Base-by-base conservation (phyloP, 805 yeast species). In the Candida multigemmis region DNA sequence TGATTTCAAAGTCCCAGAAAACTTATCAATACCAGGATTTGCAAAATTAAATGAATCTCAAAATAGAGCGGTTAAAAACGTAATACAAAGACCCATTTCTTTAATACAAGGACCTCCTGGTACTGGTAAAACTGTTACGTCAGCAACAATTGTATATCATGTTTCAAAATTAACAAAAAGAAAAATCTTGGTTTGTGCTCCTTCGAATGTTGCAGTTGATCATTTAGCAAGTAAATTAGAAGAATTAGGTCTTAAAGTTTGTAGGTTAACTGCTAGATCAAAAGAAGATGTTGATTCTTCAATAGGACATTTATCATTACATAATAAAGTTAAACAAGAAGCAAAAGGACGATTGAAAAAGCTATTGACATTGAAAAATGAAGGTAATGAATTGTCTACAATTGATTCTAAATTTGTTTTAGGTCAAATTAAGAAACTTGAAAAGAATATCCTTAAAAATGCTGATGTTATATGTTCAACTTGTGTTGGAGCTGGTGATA, bases 181-280 rank as follows among this genome's bases (percentile, higher is more conserved):
- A 25, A 71, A 72, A 35, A 74, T 86, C 6, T 62, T 87, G 21
- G 96, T 86, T 3, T 84, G 95, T 62, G 96, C 96, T 3, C 96
- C 96, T 13, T 86, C 95, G 12, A 87, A 87, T 51, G 89, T 87
- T 26, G 96, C 96, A 0, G 95, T 84, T 17, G 96, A 87, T 50
- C 94, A 87, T 56, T 63, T 87, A 30, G 84, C 95, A 2, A 68
- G 66, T 7, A 80, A 86, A 41, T 60, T 87, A 22, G 68, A 74
- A 28, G 48, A 53, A n/a, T 50, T 84, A 16, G 94, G 94, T 0
- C 53, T 87, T 31, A 73, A 73, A 12, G 94, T 85, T 19, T 81
- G 83, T 10, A 67, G 96, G 41, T 41, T 87, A 25, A 66, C 77
- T 5, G 93, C 96, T 2, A 74, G 66, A 41, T 67, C 80, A 22